Conservation (phyloP, 257 asterid genomes). For the Rubia yunnanensis region DNA sequence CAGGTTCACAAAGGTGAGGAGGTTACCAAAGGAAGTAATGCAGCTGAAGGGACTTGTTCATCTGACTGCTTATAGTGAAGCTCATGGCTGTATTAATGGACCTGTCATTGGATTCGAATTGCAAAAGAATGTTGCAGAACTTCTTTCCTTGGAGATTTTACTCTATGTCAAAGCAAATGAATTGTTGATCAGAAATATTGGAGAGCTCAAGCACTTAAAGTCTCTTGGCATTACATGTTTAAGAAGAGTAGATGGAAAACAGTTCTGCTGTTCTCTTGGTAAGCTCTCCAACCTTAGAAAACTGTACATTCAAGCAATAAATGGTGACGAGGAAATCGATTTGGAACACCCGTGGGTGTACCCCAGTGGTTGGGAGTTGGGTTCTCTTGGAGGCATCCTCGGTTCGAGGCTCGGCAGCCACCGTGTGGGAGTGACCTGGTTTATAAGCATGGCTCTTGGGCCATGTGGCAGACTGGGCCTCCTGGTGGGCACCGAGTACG, state of each 20-base stretch:
- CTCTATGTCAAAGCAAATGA: not conserved
- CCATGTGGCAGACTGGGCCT: too few species aligned
- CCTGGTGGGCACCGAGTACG: too few species aligned
- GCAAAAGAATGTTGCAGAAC: slow-evolving; percentile 9
- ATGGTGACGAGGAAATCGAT: slow-evolving; percentile 7
- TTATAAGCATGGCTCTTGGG: too few species aligned
- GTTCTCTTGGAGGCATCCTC: too few species aligned
- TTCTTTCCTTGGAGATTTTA: slow-evolving; percentile 11
- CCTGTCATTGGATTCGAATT: slow-evolving; percentile 11
- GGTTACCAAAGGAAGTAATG: slow-evolving; percentile 15
- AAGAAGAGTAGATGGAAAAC: slow-evolving; percentile 20
- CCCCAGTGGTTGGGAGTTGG: too few species aligned
- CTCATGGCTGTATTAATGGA: not conserved
- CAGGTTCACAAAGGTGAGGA: not conserved
- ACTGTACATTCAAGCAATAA: slow-evolving; percentile 7
- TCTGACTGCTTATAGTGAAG: not conserved
- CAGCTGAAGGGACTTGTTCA: slow-evolving; percentile 7
- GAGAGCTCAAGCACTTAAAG: slow-evolving; percentile 16
- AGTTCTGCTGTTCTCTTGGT: slow-evolving; percentile 19
- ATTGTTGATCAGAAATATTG: slow-evolving; percentile 3
- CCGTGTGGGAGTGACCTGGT: too few species aligned
- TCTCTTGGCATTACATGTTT: slow-evolving; percentile 11
- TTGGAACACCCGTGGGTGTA: too few species aligned
- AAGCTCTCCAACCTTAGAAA: slow-evolving; percentile 15
- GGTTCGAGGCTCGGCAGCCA: too few species aligned